Conservation (phyloP, 805 yeast species). For the Candida schatavii region DNA sequence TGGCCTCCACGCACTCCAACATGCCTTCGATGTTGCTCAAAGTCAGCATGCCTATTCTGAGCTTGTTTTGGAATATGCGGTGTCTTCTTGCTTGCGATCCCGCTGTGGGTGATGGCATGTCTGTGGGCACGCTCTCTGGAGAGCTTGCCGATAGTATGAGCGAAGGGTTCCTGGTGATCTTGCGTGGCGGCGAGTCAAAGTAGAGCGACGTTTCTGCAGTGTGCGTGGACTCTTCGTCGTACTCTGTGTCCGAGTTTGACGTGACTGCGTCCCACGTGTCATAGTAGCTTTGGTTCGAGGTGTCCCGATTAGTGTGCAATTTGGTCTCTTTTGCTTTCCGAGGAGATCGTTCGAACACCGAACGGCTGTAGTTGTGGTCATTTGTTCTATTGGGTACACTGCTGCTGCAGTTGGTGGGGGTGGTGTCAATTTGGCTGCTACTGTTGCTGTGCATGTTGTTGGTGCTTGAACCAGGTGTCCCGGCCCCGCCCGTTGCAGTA, state of each 20-base stretch:
- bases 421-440: background rate
- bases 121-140: background rate
- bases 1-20: slow-evolving; percentile 27
- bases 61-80: background rate
- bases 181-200: background rate
- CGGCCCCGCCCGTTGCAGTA: too few relatives aligned
- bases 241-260: slow-evolving; percentile 3
- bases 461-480: too few relatives aligned
- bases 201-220: slow-evolving; percentile 3
- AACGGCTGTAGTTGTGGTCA: background rate
- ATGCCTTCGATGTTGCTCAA: slow-evolving; percentile 13
- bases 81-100: background rate
- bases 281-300: background rate
- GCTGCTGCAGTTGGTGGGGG: background rate
- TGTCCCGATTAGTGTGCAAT: background rate
- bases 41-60: background rate
- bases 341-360: background rate
- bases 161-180: background rate
- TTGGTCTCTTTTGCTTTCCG: background rate
- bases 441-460: background rate
- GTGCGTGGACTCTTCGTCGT: slow-evolving; percentile 1
- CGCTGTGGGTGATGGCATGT: background rate
- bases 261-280: background rate
- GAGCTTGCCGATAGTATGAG: background rate
- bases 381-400: background rate